Conservation (phyloP, 345 rosid species). For the Boechera retrofracta region DNA sequence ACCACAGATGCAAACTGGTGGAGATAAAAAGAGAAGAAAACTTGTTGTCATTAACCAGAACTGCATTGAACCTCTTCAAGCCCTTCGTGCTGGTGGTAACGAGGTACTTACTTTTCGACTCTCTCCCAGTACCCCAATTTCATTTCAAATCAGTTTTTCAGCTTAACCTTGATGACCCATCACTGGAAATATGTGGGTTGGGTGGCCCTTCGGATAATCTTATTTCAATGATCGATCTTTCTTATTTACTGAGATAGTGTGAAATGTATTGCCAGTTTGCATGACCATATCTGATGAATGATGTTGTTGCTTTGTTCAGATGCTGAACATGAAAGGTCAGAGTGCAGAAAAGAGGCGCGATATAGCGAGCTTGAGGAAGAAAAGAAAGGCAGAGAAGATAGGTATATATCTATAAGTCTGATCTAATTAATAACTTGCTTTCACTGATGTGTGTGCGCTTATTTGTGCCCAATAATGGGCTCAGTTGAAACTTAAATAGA, state of each 20-base stretch:
- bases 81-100: conserved; percentile 69
- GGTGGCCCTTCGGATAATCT: not conserved
- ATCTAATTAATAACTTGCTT: not conserved
- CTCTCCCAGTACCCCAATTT: not conserved
- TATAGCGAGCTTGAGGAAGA: conserved; percentile 57
- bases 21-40: conserved; percentile 60
- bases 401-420: conserved; percentile 44
- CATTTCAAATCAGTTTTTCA: not conserved
- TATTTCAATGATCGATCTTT: not conserved
- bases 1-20: conserved; percentile 36
- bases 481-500: not conserved
- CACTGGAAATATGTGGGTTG: not conserved
- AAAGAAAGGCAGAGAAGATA: conserved; percentile 84
- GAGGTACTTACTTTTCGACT: conserved; percentile 56
- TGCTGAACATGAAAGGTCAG: conserved; percentile 61
- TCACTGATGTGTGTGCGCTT: not conserved
- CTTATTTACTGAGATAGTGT: not conserved
- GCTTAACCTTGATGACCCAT: conserved; percentile 25
- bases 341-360: conserved; percentile 60
- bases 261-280: not conserved
- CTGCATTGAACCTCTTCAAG: conserved; percentile 93
- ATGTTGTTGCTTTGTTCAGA: conserved; percentile 47
- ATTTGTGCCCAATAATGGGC: not conserved
- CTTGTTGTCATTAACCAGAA: conserved; percentile 83
- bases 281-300: not conserved